Base-by-base conservation (phyloP, 2,329 filamentous ascomycete genomes). In the Chrysoporthe cubensis region DNA sequence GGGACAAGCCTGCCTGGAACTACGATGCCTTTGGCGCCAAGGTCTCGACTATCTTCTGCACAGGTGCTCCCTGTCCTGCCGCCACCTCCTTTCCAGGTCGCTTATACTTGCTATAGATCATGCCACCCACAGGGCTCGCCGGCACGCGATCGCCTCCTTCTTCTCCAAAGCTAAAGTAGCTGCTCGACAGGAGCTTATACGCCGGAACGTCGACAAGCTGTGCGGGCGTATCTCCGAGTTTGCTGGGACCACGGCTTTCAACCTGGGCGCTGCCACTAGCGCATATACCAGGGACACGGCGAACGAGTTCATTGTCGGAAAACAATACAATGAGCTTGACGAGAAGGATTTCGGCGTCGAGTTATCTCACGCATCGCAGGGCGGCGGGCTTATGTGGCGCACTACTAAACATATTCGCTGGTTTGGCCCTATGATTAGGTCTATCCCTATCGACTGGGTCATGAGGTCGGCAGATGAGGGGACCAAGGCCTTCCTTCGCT, bases 351-450 rank as follows among this genome's bases (percentile, higher is more conserved):
- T 71, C 44, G 52, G 68, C 43, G 42, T 54, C 1, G 64, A 46
- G 21, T 63, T 72, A 26, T 43, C 4, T 8, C 65, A 8, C n/a
- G 66, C 1, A 26, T 26, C 26, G 26, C 52, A 68, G 11, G 71
- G 67, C 3, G 63, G 21, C 3, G 71, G 71, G 0, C 42, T 42
- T 4, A 14, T 71, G 13, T 73, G 71, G 71, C 66, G 71, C 3
- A 54, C 16, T 1, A 71, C 70, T n/a, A 74, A 74, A 59, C 68
- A 70, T 48, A 34, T 72, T 8, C 66, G 64, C 34, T 72, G 66
- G 62, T 70, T 69, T 26, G 67, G 67, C 0, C 71, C 69, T 3
- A 8, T 61, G 1, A 57, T 73, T 44, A 34, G n/a, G 8, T 62
- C 68, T 1, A 69, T 72, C 2, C 71, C 70, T 0, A 21, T 26